Conservation (phyloP, 1,284 basidiomycete genomes). For the Sutorius eximius region DNA sequence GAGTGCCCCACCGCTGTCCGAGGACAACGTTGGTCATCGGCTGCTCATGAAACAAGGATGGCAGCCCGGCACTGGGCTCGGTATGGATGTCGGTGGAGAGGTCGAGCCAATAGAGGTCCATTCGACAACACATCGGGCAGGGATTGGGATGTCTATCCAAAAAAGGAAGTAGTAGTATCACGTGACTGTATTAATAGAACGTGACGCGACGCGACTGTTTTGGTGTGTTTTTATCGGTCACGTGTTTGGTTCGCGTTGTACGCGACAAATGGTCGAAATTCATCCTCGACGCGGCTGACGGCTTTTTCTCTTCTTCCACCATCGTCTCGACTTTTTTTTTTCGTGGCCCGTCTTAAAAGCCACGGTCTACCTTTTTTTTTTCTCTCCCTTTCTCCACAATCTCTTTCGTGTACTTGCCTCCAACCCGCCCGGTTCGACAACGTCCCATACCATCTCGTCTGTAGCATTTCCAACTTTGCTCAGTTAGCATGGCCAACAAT, state of each 20-base stretch:
- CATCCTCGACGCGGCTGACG: slow-evolving; percentile 31
- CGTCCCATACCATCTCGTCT: slow-evolving; percentile 20
- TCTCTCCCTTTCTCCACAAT: slow-evolving; percentile 26
- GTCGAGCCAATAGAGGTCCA: slow-evolving; percentile 56
- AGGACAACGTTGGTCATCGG: slow-evolving; percentile 64
- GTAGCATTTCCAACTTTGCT: slow-evolving; percentile 35
- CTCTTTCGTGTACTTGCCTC: slow-evolving; percentile 23
- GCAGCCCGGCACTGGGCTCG: slow-evolving; percentile 64
- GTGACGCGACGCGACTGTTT: slow-evolving; percentile 39
- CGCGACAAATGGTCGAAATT: slow-evolving; percentile 25
- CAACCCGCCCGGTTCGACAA: slow-evolving; percentile 13
- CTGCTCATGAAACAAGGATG: slow-evolving; percentile 73
- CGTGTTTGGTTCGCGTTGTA: slow-evolving; percentile 38
- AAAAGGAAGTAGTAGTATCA: neutral
- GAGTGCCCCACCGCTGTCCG: slow-evolving; percentile 42
- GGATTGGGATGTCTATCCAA: slow-evolving; percentile 46
- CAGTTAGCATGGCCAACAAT: slow-evolving; percentile 54
- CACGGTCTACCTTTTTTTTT: slow-evolving; percentile 20
- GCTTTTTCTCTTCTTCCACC: slow-evolving; percentile 8
- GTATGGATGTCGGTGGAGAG: slow-evolving; percentile 25
- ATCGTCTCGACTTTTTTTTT: neutral
- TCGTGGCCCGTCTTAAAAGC: slow-evolving; percentile 16
- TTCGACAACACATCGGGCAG: slow-evolving; percentile 45
- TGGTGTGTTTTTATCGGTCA: slow-evolving; percentile 32
- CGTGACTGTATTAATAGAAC: neutral